phyloP scores from a whole-genome alignment of 192 early-diverging fungal genomes.

The Rhizoclosmatium globosum region DNA sequence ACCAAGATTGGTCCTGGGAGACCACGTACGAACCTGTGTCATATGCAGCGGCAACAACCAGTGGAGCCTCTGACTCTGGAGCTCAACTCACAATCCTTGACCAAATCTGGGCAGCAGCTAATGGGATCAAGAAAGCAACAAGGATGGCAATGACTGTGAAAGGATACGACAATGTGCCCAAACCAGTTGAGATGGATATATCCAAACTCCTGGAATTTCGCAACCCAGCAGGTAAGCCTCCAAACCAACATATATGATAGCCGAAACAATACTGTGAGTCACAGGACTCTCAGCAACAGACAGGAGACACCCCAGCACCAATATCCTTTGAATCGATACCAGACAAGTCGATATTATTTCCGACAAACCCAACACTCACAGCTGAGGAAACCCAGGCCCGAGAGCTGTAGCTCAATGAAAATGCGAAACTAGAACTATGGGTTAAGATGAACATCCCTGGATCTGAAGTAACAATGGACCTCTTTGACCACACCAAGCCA shows the following conservation, averaged over 20 bases:
- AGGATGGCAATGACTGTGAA: neutral
- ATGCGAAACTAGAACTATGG: slow-evolving; percentile 1
- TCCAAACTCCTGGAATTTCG: neutral
- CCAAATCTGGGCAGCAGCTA: neutral
- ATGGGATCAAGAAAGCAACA: neutral
- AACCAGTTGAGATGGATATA: neutral
- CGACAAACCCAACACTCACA: neutral
- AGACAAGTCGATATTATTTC: neutral
- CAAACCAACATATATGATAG: neutral
- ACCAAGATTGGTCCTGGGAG: neutral
- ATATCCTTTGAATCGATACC: neutral
- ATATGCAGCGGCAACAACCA: neutral
- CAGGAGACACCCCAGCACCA: slow-evolving; percentile 5
- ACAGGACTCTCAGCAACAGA: neutral
- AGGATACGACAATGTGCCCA: neutral
- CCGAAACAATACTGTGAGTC: neutral
- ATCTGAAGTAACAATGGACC: neutral
- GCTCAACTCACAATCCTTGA: neutral
- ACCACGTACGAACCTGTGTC: neutral
- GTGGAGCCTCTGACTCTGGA: neutral
- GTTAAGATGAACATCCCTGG: slow-evolving; percentile 5
- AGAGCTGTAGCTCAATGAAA: neutral
- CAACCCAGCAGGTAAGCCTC: neutral
- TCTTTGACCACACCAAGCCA: neutral
- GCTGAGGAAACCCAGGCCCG: neutral